Evolutionary conservation across 345 rosid genomes (phyloP).

Genomic region (rapeseed (Brassica napus)): Da-Ae NC_063442.1:34245501-34246000

Average conservation of each 20-base stretch:
- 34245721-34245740: too few species aligned
- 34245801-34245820: too few species aligned
- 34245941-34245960: neutral
- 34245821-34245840: neutral
- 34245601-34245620: neutral
- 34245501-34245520: conserved; percentile 1
- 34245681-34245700: too few species aligned
- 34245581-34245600: neutral
- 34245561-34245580: conserved; percentile 23
- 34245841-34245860: neutral
- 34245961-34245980: conserved; percentile 6
- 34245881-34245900: conserved; percentile 2
- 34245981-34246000: conserved; percentile 1
- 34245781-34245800: too few species aligned
- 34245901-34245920: conserved; percentile 8
- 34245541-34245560: conserved; percentile 28
- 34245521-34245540: neutral
- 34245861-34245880: neutral
- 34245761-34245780: too few species aligned
- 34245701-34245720: too few species aligned
- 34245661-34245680: too few species aligned
- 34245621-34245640: neutral
- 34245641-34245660: neutral
- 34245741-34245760: too few species aligned
- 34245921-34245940: conserved; percentile 24